phyloP scores from a whole-genome alignment of 2,329 filamentous ascomycete species.

The Gliomastix tumulicola region DNA sequence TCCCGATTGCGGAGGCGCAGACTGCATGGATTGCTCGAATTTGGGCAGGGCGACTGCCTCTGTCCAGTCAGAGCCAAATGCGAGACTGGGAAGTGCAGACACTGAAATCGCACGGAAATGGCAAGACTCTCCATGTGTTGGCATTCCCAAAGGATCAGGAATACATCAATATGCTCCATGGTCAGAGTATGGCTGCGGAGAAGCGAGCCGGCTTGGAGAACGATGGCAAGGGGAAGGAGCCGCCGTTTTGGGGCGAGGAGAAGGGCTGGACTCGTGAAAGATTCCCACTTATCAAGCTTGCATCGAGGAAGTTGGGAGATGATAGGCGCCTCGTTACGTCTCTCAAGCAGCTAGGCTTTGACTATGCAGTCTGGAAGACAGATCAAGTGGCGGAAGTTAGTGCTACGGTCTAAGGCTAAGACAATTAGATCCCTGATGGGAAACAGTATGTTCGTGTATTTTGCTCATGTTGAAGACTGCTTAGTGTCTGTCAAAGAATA shows the following conservation, averaged over 20 bases:
- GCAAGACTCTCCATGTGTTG: conserved; percentile 30
- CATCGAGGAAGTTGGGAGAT: conserved; percentile 25
- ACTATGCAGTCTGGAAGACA: conserved; percentile 21
- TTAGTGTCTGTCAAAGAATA: too few relatives aligned
- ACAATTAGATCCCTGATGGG: too few relatives aligned
- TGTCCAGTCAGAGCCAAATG: conserved; percentile 53
- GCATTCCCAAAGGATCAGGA: conserved; percentile 46
- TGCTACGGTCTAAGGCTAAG: too few relatives aligned
- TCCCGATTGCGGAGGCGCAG: conserved; percentile 64
- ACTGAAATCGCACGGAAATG: conserved; percentile 40
- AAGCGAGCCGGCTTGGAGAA: conserved; percentile 20
- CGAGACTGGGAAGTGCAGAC: conserved; percentile 48
- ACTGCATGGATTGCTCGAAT: conserved; percentile 59
- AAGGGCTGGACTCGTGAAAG: conserved; percentile 29
- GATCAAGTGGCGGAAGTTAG: not conserved
- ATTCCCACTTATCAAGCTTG: conserved; percentile 32
- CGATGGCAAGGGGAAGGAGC: conserved; percentile 24
- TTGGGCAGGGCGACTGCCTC: conserved; percentile 51
- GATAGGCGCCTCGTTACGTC: conserved; percentile 21
- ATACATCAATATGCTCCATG: conserved; percentile 52
- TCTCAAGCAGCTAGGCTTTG: conserved; percentile 29
- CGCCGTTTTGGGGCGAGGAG: conserved; percentile 31
- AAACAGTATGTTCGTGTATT: too few relatives aligned
- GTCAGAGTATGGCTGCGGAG: conserved; percentile 34
- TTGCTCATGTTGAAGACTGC: too few relatives aligned